phyloP scores from a whole-genome alignment of 495 filamentous ascomycete genomes.

The Amniculicola lignicola region DNA sequence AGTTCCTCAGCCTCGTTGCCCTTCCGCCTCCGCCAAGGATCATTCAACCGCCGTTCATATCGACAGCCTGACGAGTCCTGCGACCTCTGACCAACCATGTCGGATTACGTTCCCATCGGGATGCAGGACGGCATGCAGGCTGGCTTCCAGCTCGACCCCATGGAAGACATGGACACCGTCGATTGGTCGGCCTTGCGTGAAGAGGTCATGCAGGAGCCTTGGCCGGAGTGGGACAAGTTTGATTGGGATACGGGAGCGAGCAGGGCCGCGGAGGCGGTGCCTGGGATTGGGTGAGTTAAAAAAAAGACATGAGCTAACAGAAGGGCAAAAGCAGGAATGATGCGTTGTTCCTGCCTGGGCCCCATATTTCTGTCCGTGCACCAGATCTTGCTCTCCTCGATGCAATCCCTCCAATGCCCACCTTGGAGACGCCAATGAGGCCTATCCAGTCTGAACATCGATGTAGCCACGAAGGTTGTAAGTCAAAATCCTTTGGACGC shows the following conservation, averaged over 20 bases:
- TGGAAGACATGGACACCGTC: background rate
- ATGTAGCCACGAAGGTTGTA: background rate
- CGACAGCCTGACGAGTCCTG: no score
- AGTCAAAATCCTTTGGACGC: no score
- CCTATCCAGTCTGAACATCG: background rate
- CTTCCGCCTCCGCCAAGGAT: constrained; percentile 6
- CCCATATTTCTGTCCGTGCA: background rate
- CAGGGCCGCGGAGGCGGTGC: background rate
- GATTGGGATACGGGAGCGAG: background rate
- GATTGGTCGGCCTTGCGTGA: background rate
- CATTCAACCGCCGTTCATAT: no score
- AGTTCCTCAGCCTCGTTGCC: background rate
- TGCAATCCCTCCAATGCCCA: background rate
- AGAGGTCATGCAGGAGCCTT: background rate
- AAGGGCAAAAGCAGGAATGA: background rate
- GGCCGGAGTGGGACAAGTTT: background rate
- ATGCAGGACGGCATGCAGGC: background rate
- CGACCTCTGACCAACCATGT: constrained; percentile 1
- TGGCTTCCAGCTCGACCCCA: background rate
- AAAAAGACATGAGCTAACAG: constrained; percentile 12
- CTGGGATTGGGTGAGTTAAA: constrained; percentile 10
- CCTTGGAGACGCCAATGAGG: background rate
- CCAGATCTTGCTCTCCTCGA: background rate
- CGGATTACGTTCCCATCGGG: background rate
- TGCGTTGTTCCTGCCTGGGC: background rate